Evolutionary conservation across 1,139 yeast species (phyloP).

Genomic region (Zygosaccharomyces sapae): DNA sequence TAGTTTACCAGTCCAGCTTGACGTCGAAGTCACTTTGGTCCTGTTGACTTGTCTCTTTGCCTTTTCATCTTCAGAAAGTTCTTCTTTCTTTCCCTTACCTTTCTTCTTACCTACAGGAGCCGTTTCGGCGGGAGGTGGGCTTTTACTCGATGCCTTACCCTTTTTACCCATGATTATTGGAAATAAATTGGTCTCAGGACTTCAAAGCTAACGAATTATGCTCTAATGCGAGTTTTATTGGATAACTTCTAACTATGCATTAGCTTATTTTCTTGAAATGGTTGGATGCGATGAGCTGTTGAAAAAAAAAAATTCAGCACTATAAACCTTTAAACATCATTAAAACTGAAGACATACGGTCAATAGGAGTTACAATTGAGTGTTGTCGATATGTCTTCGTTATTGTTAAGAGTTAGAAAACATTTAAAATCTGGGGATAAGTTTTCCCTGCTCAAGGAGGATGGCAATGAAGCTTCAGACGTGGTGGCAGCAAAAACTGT

Average conservation of each 20-base stretch:
- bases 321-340: neutral
- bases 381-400: constrained; percentile 10
- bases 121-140: constrained; percentile 10
- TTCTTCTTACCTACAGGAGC: constrained; percentile 16
- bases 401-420: constrained; percentile 20
- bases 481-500: constrained; percentile 32
- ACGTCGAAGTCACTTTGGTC: constrained; percentile 51
- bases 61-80: constrained; percentile 18
- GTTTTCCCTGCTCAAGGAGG: constrained; percentile 22
- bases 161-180: constrained; percentile 17
- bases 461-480: constrained; percentile 31
- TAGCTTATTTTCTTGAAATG: neutral
- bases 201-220: neutral
- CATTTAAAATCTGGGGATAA: constrained; percentile 20
- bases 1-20: constrained; percentile 90
- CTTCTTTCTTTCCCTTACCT: constrained; percentile 22
- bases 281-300: constrained; percentile 2
- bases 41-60: constrained; percentile 33
- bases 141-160: constrained; percentile 12
- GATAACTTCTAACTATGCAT: neutral
- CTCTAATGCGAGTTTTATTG: neutral
- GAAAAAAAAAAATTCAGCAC: constrained; percentile 2
- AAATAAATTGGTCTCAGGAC: neutral
- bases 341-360: neutral
- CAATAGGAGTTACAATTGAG: neutral